Percentiles rank a stretch among this genome's conserved stretches.
phyloP scores from a whole-genome alignment of 1,284 basidiomycete genomes.

The Porodaedalea pini region DNA sequence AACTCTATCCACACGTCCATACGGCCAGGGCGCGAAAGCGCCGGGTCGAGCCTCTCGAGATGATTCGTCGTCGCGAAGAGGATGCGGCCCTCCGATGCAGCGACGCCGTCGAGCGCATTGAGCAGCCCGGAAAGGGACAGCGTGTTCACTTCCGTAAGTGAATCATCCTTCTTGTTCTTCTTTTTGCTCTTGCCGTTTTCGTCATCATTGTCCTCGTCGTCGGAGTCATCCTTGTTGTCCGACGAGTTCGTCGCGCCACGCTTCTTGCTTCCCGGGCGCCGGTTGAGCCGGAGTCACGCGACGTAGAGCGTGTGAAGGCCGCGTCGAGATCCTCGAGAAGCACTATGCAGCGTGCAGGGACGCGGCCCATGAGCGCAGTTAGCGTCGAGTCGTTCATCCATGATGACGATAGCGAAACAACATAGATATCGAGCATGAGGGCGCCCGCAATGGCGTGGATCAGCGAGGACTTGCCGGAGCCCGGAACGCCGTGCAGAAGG shows the following conservation, averaged over 20 bases:
- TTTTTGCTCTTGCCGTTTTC: conserved; percentile 34
- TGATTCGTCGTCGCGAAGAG: conserved; percentile 87
- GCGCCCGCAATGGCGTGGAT: conserved; percentile 84
- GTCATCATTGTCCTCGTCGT: conserved; percentile 29
- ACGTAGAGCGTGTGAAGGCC: conserved; percentile 61
- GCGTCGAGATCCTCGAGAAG: conserved; percentile 83
- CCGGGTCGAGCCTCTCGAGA: conserved; percentile 78
- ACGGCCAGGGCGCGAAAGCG: conserved; percentile 79
- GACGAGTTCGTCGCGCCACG: conserved; percentile 42
- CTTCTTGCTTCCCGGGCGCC: conserved; percentile 54
- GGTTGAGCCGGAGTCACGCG: conserved; percentile 35
- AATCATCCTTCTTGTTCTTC: conserved; percentile 49
- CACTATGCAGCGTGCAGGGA: conserved; percentile 78
- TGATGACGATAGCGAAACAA: conserved; percentile 69
- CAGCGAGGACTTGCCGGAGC: conserved; percentile 77
- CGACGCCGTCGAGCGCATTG: conserved; percentile 84
- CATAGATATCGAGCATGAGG: conserved; percentile 76
- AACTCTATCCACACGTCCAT: conserved; percentile 91
- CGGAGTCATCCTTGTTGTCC: conserved; percentile 32
- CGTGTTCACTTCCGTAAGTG: conserved; percentile 73
- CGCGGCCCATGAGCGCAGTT: conserved; percentile 74
- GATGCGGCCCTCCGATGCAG: conserved; percentile 76
- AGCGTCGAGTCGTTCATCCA: conserved; percentile 78
- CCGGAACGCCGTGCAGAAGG: conserved; percentile 76
- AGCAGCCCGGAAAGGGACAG: conserved; percentile 76